These are phyloP conservation scores for Pseudozyma sp. DNA, from an alignment of 1,284 basidiomycete genomes.

Conservation along the genomic window DNA sequence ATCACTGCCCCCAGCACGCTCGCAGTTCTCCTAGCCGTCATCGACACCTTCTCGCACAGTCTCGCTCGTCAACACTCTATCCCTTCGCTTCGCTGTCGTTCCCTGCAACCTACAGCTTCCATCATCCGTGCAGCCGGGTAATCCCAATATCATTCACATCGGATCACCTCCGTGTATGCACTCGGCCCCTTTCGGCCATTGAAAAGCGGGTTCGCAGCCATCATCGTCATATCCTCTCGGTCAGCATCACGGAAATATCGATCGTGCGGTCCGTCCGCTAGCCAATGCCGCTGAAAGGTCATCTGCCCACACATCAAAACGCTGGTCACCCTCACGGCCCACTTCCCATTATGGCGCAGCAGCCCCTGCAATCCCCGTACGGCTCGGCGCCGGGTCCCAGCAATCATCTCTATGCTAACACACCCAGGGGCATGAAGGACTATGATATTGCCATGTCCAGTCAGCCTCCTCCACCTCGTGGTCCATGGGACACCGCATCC, in stretches of 20 bases:
- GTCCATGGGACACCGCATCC: constrained; percentile 14
- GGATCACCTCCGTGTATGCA: no score
- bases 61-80: no score
- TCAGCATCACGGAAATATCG: neutral
- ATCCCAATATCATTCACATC: no score
- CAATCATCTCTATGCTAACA: constrained; percentile 23
- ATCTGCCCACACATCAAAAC: constrained; percentile 3
- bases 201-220: neutral
- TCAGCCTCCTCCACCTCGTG: constrained; percentile 7
- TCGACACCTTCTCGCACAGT: no score
- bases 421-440: constrained; percentile 33
- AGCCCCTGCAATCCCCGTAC: constrained; percentile 19
- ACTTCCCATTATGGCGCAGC: constrained; percentile 29
- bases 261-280: neutral
- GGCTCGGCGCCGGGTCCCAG: constrained; percentile 13
- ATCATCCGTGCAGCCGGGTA: no score
- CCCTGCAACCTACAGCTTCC: no score
- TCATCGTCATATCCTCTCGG: neutral
- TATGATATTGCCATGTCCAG: constrained; percentile 22
- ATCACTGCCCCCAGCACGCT: no score
- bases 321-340: constrained; percentile 1
- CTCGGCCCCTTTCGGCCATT: no score
- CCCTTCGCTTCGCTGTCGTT: no score
- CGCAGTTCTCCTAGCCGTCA: no score
- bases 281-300: constrained; percentile 11